These are phyloP conservation scores for Hypholoma fasciculare DNA, from an alignment of 768 basidiomycete species.

Conservation along the genomic window DNA sequence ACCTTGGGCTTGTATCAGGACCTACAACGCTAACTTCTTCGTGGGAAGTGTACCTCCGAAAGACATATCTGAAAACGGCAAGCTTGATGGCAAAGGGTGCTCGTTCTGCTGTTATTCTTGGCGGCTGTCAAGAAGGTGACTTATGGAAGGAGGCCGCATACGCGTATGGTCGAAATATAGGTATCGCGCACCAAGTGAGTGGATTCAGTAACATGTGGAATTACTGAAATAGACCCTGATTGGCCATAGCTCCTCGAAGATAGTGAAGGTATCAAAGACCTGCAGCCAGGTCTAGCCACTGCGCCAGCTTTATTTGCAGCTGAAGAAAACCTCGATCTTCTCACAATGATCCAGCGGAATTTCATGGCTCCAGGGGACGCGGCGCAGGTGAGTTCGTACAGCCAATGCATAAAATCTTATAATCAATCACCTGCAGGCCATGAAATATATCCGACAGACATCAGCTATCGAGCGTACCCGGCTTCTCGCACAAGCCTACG, in stretches of 20 bases:
- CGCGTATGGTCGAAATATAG: constrained; percentile 86
- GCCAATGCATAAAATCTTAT: not conserved
- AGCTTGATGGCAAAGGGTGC: constrained; percentile 88
- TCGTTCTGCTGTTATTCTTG: constrained; percentile 83
- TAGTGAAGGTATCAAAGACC: constrained; percentile 64
- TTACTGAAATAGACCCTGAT: constrained; percentile 5
- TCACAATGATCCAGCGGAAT: constrained; percentile 75
- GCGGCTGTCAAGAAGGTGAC: constrained; percentile 77
- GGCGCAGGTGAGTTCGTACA: constrained; percentile 54
- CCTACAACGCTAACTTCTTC: constrained; percentile 40
- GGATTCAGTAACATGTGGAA: not conserved
- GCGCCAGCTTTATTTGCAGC: constrained; percentile 86
- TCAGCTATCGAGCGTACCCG: constrained; percentile 80
- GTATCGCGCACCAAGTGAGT: constrained; percentile 67
- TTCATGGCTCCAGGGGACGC: constrained; percentile 80
- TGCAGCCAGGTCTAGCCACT: constrained; percentile 51
- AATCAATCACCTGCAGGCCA: constrained; percentile 44
- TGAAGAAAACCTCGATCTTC: constrained; percentile 78
- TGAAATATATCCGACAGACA: constrained; percentile 64
- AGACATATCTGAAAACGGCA: constrained; percentile 83
- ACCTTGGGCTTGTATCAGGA: constrained; percentile 27
- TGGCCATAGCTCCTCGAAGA: constrained; percentile 77
- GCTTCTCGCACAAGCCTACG: constrained; percentile 73
- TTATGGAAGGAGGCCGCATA: constrained; percentile 89
- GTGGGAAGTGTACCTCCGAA: constrained; percentile 73